Evolutionary conservation across 257 asterid species (phyloP).

Genomic region (Jaltomata sinuosa): DNA sequence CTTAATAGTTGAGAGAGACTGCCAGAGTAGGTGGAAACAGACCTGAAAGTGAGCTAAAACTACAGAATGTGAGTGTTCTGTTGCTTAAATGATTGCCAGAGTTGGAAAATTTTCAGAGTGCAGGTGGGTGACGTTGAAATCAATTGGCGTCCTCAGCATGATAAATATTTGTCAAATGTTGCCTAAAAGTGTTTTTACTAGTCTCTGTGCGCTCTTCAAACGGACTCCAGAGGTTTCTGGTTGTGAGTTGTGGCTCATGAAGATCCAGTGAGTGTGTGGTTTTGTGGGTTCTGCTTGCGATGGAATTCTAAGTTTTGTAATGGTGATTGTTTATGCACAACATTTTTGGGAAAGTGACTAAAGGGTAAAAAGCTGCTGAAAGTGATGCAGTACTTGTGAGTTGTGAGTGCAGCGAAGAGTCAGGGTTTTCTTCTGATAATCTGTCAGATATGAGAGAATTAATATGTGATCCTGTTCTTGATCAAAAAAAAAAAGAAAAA

Average conservation of each 20-base stretch:
- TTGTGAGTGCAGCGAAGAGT: background rate
- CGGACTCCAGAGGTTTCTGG: background rate
- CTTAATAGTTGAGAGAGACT: background rate
- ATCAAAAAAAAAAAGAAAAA: background rate
- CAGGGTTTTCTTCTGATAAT: background rate
- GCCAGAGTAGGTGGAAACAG: background rate
- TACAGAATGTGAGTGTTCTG: background rate
- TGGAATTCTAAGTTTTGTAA: background rate
- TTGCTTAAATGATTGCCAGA: background rate
- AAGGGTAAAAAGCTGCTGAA: background rate
- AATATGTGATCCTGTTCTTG: background rate
- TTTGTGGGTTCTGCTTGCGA: background rate
- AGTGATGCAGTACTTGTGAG: background rate
- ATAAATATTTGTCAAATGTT: background rate
- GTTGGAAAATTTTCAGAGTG: background rate
- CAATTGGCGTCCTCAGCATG: background rate
- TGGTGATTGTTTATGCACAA: background rate
- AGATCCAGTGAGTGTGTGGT: background rate
- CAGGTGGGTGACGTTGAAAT: background rate
- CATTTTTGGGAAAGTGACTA: background rate
- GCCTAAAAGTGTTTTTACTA: background rate
- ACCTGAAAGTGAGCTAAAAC: background rate
- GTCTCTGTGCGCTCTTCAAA: background rate
- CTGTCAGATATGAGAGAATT: background rate
- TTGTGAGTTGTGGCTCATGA: background rate